phyloP scores from a whole-genome alignment of 352 stramenopile genomes.

The Globisporangium sylvaticum region DNA sequence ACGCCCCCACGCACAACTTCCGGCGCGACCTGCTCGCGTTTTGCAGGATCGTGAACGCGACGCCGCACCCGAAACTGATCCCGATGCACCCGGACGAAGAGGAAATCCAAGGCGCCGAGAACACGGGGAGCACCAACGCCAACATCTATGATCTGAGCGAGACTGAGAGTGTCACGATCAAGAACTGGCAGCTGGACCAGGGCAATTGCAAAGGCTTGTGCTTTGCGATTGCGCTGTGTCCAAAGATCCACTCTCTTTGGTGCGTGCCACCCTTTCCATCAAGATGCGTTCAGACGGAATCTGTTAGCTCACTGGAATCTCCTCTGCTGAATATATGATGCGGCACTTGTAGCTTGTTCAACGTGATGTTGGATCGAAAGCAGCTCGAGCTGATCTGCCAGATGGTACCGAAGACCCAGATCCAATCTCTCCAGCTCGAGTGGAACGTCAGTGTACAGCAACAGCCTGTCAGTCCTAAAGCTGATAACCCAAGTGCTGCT shows the following conservation, averaged over 20 bases:
- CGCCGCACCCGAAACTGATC: slow-evolving; percentile 62
- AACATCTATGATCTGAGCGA: slow-evolving; percentile 60
- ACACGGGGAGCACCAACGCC: slow-evolving; percentile 1
- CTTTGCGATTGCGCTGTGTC: slow-evolving; percentile 45
- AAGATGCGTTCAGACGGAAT: too few species aligned
- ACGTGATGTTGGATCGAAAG: slow-evolving; percentile 40
- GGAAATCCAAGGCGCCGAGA: slow-evolving; percentile 35
- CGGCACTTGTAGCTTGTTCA: slow-evolving; percentile 47
- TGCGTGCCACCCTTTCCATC: too few species aligned
- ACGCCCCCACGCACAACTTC: slow-evolving; percentile 33
- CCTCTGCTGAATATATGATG: neutral
- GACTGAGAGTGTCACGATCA: slow-evolving; percentile 46
- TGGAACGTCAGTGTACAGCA: slow-evolving; percentile 39
- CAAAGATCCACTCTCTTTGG: slow-evolving; percentile 49
- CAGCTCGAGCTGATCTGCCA: slow-evolving; percentile 50
- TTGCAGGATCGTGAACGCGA: slow-evolving; percentile 45
- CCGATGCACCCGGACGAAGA: slow-evolving; percentile 59
- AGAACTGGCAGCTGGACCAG: slow-evolving; percentile 69
- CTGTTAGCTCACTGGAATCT: neutral
- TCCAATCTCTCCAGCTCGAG: slow-evolving; percentile 61
- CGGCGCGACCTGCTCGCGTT: slow-evolving; percentile 61
- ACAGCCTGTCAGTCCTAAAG: neutral
- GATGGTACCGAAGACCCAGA: slow-evolving; percentile 41
- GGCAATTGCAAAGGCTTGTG: slow-evolving; percentile 48
- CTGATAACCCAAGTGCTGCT: neutral